These are phyloP conservation scores for Septoria linicola DNA, from an alignment of 2,329 filamentous ascomycete species.

Conservation along the genomic window DNA sequence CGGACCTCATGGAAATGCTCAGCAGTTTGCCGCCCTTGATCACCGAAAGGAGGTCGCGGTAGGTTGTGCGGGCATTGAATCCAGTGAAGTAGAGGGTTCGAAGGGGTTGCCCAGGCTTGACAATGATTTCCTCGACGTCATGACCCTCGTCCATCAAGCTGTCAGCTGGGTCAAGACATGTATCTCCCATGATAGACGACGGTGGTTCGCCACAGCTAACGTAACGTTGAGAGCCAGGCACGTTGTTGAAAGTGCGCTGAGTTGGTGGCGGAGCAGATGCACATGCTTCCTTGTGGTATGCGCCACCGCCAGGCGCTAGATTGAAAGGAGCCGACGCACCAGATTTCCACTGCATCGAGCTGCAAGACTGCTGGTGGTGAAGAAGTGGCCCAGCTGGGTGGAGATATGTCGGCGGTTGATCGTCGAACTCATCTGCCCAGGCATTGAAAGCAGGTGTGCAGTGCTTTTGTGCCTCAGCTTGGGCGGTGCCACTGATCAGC, in stretches of 20 bases:
- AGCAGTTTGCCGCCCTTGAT: slow-evolving; percentile 70
- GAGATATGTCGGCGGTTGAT: slow-evolving; percentile 7
- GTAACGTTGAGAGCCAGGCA: slow-evolving; percentile 20
- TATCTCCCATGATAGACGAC: slow-evolving; percentile 27
- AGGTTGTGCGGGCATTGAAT: slow-evolving; percentile 61
- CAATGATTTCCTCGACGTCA: slow-evolving; percentile 1
- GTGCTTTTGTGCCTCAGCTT: slow-evolving; percentile 4
- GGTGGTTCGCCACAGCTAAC: slow-evolving; percentile 23
- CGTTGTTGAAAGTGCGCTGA: slow-evolving; percentile 11
- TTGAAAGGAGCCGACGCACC: slow-evolving; percentile 19
- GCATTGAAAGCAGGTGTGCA: slow-evolving; percentile 7
- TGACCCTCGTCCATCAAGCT: slow-evolving; percentile 22
- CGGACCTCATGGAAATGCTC: slow-evolving; percentile 64
- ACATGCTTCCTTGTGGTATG: slow-evolving; percentile 14
- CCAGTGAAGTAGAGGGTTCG: slow-evolving; percentile 63
- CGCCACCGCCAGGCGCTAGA: slow-evolving; percentile 16
- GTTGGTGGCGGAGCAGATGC: slow-evolving; percentile 1
- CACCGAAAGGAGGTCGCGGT: slow-evolving; percentile 63
- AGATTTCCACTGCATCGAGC: slow-evolving; percentile 16
- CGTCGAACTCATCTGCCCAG: slow-evolving; percentile 29
- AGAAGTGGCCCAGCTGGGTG: background rate
- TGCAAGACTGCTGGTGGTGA: slow-evolving; percentile 1
- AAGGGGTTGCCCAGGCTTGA: slow-evolving; percentile 10
- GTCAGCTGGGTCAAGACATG: slow-evolving; percentile 25
- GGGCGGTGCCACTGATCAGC: slow-evolving; percentile 39